phyloP scores from a whole-genome alignment of 192 early-diverging fungal genomes.

The Linnemannia zychae region DNA sequence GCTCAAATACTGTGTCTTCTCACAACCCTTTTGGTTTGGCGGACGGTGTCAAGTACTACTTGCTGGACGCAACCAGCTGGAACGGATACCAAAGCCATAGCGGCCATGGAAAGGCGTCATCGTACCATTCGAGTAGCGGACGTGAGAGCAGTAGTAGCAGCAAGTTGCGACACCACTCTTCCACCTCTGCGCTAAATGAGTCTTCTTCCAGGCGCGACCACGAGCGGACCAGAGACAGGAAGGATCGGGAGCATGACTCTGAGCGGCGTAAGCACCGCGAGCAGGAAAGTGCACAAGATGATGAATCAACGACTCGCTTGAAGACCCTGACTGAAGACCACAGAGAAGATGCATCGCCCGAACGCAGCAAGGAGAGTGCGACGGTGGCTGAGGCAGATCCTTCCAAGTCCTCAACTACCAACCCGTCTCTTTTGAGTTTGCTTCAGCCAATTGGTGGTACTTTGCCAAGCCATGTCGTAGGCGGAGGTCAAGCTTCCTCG shows the following conservation, averaged over 20 bases:
- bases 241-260: constrained; percentile 18
- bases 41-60: constrained; percentile 65
- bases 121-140: constrained; percentile 40
- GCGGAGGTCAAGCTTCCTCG: constrained; percentile 8
- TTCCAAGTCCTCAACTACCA: constrained; percentile 1
- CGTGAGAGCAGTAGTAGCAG: constrained; percentile 34
- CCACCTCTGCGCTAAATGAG: constrained; percentile 35
- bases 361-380: neutral
- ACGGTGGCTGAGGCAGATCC: neutral
- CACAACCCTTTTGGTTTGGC: constrained; percentile 66
- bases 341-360: neutral
- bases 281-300: neutral
- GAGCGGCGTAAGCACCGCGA: constrained; percentile 34
- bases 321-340: constrained; percentile 5
- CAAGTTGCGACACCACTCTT: constrained; percentile 49
- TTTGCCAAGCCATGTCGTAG: neutral
- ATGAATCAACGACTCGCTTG: neutral
- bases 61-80: constrained; percentile 64
- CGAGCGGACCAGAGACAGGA: constrained; percentile 17
- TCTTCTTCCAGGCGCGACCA: constrained; percentile 41
- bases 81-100: constrained; percentile 35
- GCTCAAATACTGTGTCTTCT: constrained; percentile 11
- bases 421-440: constrained; percentile 21
- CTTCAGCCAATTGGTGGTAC: constrained; percentile 1
- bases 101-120: constrained; percentile 42